Conservation (phyloP, 2,329 filamentous ascomycete genomes). For the Incumbomyces delicatus region DNA sequence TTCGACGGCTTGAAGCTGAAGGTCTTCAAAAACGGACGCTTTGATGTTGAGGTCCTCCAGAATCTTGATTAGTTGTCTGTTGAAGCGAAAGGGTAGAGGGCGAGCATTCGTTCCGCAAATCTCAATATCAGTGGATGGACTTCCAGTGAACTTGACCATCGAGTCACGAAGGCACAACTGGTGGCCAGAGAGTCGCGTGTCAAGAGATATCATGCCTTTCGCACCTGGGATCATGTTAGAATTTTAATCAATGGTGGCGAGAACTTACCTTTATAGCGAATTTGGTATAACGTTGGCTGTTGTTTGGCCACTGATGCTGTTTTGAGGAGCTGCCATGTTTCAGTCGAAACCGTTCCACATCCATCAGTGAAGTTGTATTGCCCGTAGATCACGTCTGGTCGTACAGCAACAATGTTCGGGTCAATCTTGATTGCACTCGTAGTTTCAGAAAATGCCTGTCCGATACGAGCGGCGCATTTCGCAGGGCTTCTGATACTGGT, state of each 20-base stretch:
- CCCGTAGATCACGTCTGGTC: slow-evolving; percentile 28
- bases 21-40: slow-evolving; percentile 48
- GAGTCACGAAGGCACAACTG: slow-evolving; percentile 56
- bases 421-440: slow-evolving; percentile 49
- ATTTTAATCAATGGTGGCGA: background rate
- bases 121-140: slow-evolving; percentile 48
- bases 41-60: slow-evolving; percentile 65
- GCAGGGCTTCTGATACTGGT: slow-evolving; percentile 43
- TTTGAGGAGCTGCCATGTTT: slow-evolving; percentile 29
- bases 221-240: slow-evolving; percentile 36
- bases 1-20: slow-evolving; percentile 55
- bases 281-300: slow-evolving; percentile 60
- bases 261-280: slow-evolving; percentile 53
- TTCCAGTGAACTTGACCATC: slow-evolving; percentile 68
- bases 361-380: slow-evolving; percentile 66
- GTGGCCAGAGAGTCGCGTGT: slow-evolving; percentile 49
- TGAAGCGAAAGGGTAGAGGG: slow-evolving; percentile 61
- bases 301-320: slow-evolving; percentile 33
- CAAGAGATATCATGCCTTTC: slow-evolving; percentile 70
- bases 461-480: slow-evolving; percentile 50
- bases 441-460: slow-evolving; percentile 66
- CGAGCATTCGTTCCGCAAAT: slow-evolving; percentile 62
- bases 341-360: slow-evolving; percentile 60
- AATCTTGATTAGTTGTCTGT: slow-evolving; percentile 76
- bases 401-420: slow-evolving; percentile 16